Evolutionary conservation across 2,329 filamentous ascomycete genomes (phyloP).

Genomic region (Metarhizium brunneum): DNA sequence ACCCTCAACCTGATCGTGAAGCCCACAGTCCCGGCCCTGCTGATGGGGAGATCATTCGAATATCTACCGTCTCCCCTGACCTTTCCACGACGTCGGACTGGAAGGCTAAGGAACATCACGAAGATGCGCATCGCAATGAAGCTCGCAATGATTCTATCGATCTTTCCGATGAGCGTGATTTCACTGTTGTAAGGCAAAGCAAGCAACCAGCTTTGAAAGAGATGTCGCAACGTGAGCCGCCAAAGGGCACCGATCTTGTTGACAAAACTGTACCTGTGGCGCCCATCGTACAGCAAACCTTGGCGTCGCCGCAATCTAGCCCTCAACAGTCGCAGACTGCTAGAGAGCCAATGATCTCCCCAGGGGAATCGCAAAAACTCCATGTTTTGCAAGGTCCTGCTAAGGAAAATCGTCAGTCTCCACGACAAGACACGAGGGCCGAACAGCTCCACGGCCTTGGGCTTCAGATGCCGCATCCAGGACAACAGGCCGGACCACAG

Average conservation of each 20-base stretch:
- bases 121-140: not conserved
- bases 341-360: no score
- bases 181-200: constrained; percentile 3
- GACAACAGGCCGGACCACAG: not conserved
- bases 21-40: not conserved
- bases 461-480: not conserved
- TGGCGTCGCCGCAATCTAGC: not conserved
- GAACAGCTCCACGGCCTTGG: not conserved
- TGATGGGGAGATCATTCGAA: constrained; percentile 1
- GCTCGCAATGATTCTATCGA: not conserved
- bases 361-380: not conserved
- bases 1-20: not conserved
- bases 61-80: constrained; percentile 7
- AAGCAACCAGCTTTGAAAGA: not conserved
- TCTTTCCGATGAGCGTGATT: not conserved
- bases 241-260: not conserved
- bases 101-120: not conserved
- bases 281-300: not conserved
- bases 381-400: not conserved
- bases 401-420: not conserved
- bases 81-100: constrained; percentile 4
- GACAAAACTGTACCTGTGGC: not conserved
- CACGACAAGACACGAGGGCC: not conserved
- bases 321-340: not conserved
- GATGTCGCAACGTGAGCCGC: not conserved